phyloP scores from a whole-genome alignment of 805 yeast species.

The Teunomyces tritomae region DNA sequence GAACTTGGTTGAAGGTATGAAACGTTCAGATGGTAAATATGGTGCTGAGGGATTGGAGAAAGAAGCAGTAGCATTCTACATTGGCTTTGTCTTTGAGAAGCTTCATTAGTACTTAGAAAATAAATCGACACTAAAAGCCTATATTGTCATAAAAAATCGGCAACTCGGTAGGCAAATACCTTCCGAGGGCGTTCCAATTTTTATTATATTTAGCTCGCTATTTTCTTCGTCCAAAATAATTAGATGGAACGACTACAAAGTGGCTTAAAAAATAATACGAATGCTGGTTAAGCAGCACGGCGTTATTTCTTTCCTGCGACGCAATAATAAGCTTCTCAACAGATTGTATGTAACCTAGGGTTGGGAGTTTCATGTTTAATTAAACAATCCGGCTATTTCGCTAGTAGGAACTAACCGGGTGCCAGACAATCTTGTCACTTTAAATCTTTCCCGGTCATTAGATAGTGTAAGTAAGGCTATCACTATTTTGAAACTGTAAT shows the following conservation, averaged over 20 bases:
- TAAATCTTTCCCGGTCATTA: too few relatives aligned
- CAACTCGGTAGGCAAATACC: not conserved
- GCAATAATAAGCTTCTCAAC: not conserved
- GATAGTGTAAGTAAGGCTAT: too few relatives aligned
- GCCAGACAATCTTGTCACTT: too few relatives aligned
- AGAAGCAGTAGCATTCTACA: conserved; percentile 85
- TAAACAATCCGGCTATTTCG: not conserved
- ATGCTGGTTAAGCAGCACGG: not conserved
- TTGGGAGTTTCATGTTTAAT: not conserved
- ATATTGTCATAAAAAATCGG: not conserved
- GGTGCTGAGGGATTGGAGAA: conserved; percentile 89
- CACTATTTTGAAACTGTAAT: too few relatives aligned
- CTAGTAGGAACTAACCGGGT: not conserved
- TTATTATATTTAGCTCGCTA: not conserved
- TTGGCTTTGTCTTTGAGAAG: conserved; percentile 80
- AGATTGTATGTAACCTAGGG: not conserved
- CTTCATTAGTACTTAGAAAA: conserved; percentile 13
- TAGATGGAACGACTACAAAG: not conserved
- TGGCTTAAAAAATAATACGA: not conserved
- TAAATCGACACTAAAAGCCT: too few relatives aligned
- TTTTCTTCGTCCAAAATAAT: not conserved
- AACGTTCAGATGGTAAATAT: conserved; percentile 72
- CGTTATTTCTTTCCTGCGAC: not conserved
- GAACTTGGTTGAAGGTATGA: conserved; percentile 64
- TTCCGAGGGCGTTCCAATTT: not conserved